Evolutionary conservation across 2,329 filamentous ascomycete genomes (phyloP), one percentile per base, ranked within the genome.

Genomic region (Zasmidium angulare): DNA sequence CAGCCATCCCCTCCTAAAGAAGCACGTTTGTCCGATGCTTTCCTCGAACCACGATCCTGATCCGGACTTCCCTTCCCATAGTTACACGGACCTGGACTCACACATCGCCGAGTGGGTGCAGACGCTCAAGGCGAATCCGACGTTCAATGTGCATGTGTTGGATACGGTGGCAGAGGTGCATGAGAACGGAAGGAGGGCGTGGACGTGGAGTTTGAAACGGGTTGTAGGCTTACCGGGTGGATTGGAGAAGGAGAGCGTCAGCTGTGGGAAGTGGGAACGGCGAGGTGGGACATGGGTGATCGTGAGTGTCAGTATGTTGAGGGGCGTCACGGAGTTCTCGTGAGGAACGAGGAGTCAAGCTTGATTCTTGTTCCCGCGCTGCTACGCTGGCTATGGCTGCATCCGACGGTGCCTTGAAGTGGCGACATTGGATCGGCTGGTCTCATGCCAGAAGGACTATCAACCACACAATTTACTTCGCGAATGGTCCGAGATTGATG

Each of bases 141-240:
- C 23, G 7, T 55, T 47, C 21, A 21, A 24, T 17, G 23, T 31
- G n/a, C 22, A 55, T 6, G 24, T 55, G 10, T 21, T 55, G 3
- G 53, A 55, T 22, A 55, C 40, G 24, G 53, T 55, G 22, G 53
- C 46, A 3, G 43, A 55, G n/a, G 40, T 55, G 6, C 26, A 55
- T 24, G 46, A 24, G 43, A 55, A 55, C n/a, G 53, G 53, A n/a
- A n/a, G 24, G 53, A 55, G 46, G 20, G 53, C 53, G 4, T 48
- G 46, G 23, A 24, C 24, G 21, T 55, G 53, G 53, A 26, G 21
- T 14, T 47, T 55, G 17, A 55, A 55, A 19, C 26, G 46, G 21
- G 40, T 55, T 12, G 24, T 40, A 20, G 53, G 53, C 7, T 12
- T 55, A 11, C 53, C 53, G 1, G 53, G 40, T 26, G 53, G 53